Evolutionary conservation across 257 asterid genomes (phyloP), one percentile per base, ranked within the genome.

Genomic region (Solanum pinnatisectum): DNA sequence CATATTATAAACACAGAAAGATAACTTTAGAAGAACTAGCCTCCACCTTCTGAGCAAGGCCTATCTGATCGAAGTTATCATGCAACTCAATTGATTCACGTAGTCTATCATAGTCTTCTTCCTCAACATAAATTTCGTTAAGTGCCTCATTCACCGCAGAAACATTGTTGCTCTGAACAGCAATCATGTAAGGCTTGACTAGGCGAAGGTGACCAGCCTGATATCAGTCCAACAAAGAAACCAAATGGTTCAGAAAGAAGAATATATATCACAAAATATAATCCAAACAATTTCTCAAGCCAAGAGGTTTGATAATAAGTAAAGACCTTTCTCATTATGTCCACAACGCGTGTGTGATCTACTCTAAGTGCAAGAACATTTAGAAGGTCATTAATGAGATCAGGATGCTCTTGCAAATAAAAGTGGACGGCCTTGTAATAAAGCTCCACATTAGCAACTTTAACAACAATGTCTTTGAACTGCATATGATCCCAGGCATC

Each of bases 401-500:
- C 99, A 76, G 99, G 99, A 88, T 97, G 99, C 91, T 97, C 99
- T 94, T 97, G 95, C 90, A 97, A 91, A 92, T 97, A 97, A 93
- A 97, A 97, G 92, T 97, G 99, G 88, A 97, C 99, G n/a, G 99
- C 99, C 93, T 96, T 97, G 96, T 97, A 97, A 91, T 97, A 97
- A 22, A 97, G 92, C 93, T 97, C 99, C 89, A 97, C 99, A 84
- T 96, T 96, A 82, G 99, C 99, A 88, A 97, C 99, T 95, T 97
- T 97, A 90, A 94, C 99, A 85, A 93, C 91, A 86, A 96, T 96
- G 89, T 97, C 99, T 88, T 96, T 97, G 94, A 97, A 96, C 91
- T 97, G 99, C 99, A 97, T 94, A 90, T 96, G 99, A 88, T 97
- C 99, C 99, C 99, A 97, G 84, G 99, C 99, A 93, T 96, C 99